Percentiles rank a stretch among this genome's conserved stretches.
Conservation (phyloP, 164 flowering plant genomes). For the Echeveria elegans region DNA sequence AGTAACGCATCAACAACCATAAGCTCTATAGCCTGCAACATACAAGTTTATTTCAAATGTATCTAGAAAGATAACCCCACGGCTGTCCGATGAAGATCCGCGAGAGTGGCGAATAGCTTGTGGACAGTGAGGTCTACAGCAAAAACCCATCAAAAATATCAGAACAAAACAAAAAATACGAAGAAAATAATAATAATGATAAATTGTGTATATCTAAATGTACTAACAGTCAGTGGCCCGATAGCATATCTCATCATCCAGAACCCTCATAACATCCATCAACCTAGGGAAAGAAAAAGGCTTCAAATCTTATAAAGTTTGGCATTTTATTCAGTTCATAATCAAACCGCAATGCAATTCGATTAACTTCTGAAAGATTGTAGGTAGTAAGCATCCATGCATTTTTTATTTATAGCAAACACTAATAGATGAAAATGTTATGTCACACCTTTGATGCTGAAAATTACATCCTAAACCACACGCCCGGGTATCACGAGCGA, state of each 20-base stretch:
- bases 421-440: background rate
- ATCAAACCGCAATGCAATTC: background rate
- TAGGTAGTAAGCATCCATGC: background rate
- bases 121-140: conserved; percentile 56
- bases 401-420: too few species aligned
- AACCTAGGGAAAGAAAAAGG: conserved; percentile 40
- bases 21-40: too few species aligned
- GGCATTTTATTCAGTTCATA: background rate
- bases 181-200: background rate
- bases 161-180: background rate
- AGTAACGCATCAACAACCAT: too few species aligned
- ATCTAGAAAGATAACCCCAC: too few species aligned
- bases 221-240: conserved; percentile 81
- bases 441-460: conserved; percentile 53
- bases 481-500: conserved; percentile 84
- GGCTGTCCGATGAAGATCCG: conserved; percentile 79
- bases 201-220: background rate
- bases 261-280: conserved; percentile 83
- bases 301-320: conserved; percentile 3
- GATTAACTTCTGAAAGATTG: background rate
- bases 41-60: too few species aligned
- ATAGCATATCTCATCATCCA: conserved; percentile 92
- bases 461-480: conserved; percentile 87
- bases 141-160: background rate
- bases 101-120: conserved; percentile 77